Percentiles rank a stretch among this genome's conserved stretches.
These are phyloP conservation scores for Pleurostoma richardsiae DNA, from an alignment of 2,329 filamentous ascomycete genomes.

Conservation along the genomic window DNA sequence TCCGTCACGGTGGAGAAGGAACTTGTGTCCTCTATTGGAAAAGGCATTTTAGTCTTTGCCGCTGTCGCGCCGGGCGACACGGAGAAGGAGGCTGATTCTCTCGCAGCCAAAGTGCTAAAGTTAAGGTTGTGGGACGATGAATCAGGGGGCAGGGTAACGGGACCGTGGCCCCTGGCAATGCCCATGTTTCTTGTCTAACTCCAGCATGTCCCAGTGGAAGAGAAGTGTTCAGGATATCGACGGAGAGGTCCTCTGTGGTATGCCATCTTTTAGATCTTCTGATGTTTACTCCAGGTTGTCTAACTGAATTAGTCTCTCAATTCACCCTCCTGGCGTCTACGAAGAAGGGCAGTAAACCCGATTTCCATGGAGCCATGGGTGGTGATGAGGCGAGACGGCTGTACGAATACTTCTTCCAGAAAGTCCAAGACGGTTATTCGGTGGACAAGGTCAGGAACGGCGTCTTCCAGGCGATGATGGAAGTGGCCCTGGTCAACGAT, in stretches of 20 bases:
- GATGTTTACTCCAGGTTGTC: background rate
- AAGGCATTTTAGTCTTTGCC: slow-evolving; percentile 85
- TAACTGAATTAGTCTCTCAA: slow-evolving; percentile 68
- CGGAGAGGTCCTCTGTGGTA: slow-evolving; percentile 93
- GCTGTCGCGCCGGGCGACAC: slow-evolving; percentile 89
- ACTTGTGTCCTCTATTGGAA: slow-evolving; percentile 84
- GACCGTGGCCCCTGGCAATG: background rate
- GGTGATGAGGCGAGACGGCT: slow-evolving; percentile 73
- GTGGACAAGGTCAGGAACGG: slow-evolving; percentile 82
- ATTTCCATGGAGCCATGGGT: slow-evolving; percentile 84
- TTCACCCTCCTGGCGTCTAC: slow-evolving; percentile 90
- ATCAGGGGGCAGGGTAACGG: slow-evolving; percentile 56
- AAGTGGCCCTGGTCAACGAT: slow-evolving; percentile 89
- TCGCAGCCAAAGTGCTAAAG: slow-evolving; percentile 83
- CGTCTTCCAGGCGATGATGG: slow-evolving; percentile 99
- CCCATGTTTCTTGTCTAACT: slow-evolving; percentile 9
- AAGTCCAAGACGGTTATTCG: slow-evolving; percentile 67
- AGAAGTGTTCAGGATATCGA: slow-evolving; percentile 79
- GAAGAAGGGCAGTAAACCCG: slow-evolving; percentile 94
- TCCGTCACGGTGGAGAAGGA: slow-evolving; percentile 93
- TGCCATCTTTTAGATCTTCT: background rate
- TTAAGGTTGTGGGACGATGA: slow-evolving; percentile 90
- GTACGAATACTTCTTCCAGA: slow-evolving; percentile 78
- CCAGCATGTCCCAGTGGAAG: slow-evolving; percentile 65
- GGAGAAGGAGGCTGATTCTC: slow-evolving; percentile 75